A percentile compares a stretch with the other conserved stretches of the same genome.
These are phyloP conservation scores for Madurella mycetomatis DNA, from an alignment of 2,329 filamentous ascomycete genomes.

Conservation along the genomic window DNA sequence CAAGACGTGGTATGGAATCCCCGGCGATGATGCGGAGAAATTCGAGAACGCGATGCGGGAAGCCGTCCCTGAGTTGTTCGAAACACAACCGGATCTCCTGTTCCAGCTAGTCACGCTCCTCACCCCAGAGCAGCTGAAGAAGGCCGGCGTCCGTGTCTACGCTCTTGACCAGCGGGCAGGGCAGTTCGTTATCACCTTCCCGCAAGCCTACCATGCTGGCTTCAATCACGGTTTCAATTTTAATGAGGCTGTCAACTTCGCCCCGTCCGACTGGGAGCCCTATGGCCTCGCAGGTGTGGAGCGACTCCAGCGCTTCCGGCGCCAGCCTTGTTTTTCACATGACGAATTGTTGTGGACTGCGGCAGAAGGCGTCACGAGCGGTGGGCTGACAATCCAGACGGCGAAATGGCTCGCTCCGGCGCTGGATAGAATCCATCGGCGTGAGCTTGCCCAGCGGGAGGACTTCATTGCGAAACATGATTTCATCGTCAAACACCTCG, in stretches of 20 bases:
- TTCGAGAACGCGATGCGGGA: slow-evolving; percentile 95
- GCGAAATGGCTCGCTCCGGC: slow-evolving; percentile 94
- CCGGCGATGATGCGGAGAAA: slow-evolving; percentile 85
- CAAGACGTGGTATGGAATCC: slow-evolving; percentile 99
- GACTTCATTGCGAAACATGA: slow-evolving; percentile 52
- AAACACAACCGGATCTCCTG: slow-evolving; percentile 90
- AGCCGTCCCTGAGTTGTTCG: slow-evolving; percentile 92
- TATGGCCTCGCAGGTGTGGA: slow-evolving; percentile 83
- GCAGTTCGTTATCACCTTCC: slow-evolving; percentile 94
- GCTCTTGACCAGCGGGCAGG: slow-evolving; percentile 94
- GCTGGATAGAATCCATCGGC: slow-evolving; percentile 68
- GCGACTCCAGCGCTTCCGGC: slow-evolving; percentile 77
- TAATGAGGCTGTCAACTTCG: slow-evolving; percentile 98
- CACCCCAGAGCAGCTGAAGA: slow-evolving; percentile 86
- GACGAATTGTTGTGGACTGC: slow-evolving; percentile 92
- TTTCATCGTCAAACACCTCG: slow-evolving; percentile 22
- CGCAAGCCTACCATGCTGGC: slow-evolving; percentile 93
- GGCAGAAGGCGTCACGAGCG: slow-evolving; percentile 67
- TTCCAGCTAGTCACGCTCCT: slow-evolving; percentile 97
- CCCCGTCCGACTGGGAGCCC: slow-evolving; percentile 90
- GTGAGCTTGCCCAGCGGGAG: slow-evolving; percentile 66
- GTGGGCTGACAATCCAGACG: slow-evolving; percentile 69
- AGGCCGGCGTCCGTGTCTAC: slow-evolving; percentile 88
- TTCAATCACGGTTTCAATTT: slow-evolving; percentile 99
- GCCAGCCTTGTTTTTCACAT: slow-evolving; percentile 95